Evolutionary conservation across 2,329 filamentous ascomycete genomes (phyloP), one percentile per base, ranked within the genome.

Genomic region (Paraphaeosphaeria minitans): DNA sequence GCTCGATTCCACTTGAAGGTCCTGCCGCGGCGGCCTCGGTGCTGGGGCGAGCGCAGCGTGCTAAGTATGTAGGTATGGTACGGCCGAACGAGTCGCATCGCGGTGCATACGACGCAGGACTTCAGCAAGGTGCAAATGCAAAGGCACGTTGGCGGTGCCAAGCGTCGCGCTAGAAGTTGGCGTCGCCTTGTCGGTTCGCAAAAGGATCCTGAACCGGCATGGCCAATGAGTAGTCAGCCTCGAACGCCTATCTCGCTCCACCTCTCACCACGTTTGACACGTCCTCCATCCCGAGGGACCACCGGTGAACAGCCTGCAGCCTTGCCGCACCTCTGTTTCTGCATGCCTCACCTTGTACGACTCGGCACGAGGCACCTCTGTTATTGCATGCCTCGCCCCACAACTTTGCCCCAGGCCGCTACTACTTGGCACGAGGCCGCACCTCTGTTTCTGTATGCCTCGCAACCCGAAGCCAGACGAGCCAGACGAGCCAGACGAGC

Each of bases 181-280:
- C 48, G 13, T 51, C 21, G 48, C 48, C n/a, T n/a, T n/a, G n/a
- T n/a, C n/a, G n/a, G n/a, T n/a, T 53, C 50, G 50, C 50, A 53
- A 53, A 43, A 42, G 37, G 37, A 22, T 56, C 46, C 37, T 56
- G 47, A 35, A 42, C 49, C 16, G 59, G 63, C 39, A 64, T 22
- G 14, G 50, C 50, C 50, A 53, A 43, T n/a, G n/a, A n/a, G n/a
- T 53, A 22, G 50, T 22, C 33, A 19, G 16, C 39, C 39, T 53
- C 14, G 9, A 22, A 42, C 39, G 6, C 33, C n/a, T n/a, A n/a
- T n/a, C n/a, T 31, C 37, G 39, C 50, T 31, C 16, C 24, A 21
- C 48, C 16, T 61, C 10, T 57, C 14, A 37, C 21, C 21, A 51
- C 48, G 48, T 39, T 41, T 27, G n/a, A n/a, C 35, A 24, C 13